Base-by-base conservation (phyloP, 2,329 filamentous ascomycete species). In the Fusarium ambrosium region DNA sequence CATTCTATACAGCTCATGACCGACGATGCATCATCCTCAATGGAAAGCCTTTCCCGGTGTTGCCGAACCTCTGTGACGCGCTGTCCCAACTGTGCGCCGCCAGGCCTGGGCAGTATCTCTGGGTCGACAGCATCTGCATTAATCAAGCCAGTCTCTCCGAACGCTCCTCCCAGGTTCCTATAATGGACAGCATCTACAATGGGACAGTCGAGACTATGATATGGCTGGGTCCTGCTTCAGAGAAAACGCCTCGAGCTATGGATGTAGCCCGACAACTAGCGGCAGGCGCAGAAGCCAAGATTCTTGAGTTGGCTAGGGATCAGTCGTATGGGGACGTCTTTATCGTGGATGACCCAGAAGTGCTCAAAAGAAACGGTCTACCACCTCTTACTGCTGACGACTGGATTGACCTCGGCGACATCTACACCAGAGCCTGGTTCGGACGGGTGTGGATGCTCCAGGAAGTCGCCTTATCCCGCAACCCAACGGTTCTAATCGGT, bases 381-480 rank as follows among this genome's bases (percentile, higher is more conserved):
- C 75, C 75, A 2, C 61, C 69, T 9, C 58, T 77, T 24, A 66
- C 75, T 1, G 39, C 34, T 5, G 29, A 64, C 8, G 75, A 78
- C 51, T 74, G 69, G 76, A 10, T 55, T 1, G 64, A 67, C 24
- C 41, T 78, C 29, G 62, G 45, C 4, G 74, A 74, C 32, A 45
- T 79, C 34, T 75, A 72, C 55, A 61, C 56, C 7, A 67, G 79
- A 24, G 55, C 72, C 2, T 81, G 80, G 78, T 80, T 81, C 64
- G 51, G 70, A 6, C 76, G 80, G 3, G 75, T 79, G 20, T 81
- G 80, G 80, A 77, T 78, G 64, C 69, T 80, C 27, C 79, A 80
- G 37, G 79, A 81, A 62, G 73, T 77, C 5, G 77, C 76, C 13
- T 59, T 81, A 5, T 77, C 78, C 6, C 29, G 24, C 6, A 62